Evolutionary conservation across 1,284 basidiomycete species (phyloP), one percentile per base, ranked within the genome.

Genomic region (Moesziomyces sp.): DNA sequence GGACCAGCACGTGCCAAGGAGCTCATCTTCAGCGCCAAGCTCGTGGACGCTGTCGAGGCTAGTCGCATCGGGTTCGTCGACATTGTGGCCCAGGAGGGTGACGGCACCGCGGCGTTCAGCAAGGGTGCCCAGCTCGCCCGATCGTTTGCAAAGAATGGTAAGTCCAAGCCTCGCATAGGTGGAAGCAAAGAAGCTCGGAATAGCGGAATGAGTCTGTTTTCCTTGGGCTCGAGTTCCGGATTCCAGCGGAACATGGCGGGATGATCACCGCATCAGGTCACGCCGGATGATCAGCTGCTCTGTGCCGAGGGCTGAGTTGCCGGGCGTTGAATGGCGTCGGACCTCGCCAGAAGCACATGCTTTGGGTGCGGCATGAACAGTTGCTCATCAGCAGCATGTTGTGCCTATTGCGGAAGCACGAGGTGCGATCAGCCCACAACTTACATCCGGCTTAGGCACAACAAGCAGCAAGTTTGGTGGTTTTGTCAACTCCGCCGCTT

Each of bases 1-100:
- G 94, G 95, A 1, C 84, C 90, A 21, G 88, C 93, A 44, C 91
- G 89, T 83, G 91, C 94, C 7, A 97, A 97, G 84, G 92, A 94
- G 78, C 86, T 95, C 43, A 92, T 95, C 60, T 94, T 91, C 82
- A 92, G 92, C 3, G 91, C 90, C 8, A 87, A 89, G 8, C 85
- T 88, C 56, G 83, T 94, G 52, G 87, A 86, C 21, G 90, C 90
- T 0, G 58, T 84, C 1, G 90, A 97, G 80, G 93, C 94, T 4
- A 85, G 89, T 58, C 87, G 90, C 35, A 90, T 89, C 85, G 94
- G 93, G 30, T 87, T 93, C 23, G 89, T 92, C 10, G 91, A 94
- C 82, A 92, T 93, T 76, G 85, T 93, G 11, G 91, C 93, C 1
- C 58, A 58, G n/a, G 57, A 58, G 19, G 58, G 62, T 8, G 49